A percentile compares a stretch with the other conserved stretches of the same genome.
phyloP scores from a whole-genome alignment of 2,329 filamentous ascomycete genomes.

The Sporothrix schenckii region DNA sequence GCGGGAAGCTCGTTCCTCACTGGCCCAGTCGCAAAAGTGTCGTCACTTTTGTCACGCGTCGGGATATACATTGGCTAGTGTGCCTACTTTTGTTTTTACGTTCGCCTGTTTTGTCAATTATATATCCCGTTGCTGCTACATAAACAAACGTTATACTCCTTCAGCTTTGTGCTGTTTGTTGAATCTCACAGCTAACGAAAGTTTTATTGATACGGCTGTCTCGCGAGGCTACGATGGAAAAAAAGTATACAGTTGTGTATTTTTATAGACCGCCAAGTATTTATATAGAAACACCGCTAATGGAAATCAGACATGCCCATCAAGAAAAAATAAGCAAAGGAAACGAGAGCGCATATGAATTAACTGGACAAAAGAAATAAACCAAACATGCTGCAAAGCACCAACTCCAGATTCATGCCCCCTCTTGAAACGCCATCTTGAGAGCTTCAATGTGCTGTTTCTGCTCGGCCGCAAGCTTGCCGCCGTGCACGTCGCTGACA shows the following conservation, averaged over 20 bases:
- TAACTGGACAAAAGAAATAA: background rate
- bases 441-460: constrained; percentile 72
- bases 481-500: constrained; percentile 70
- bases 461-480: constrained; percentile 74
- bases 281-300: constrained; percentile 12
- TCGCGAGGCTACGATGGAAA: background rate
- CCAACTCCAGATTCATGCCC: constrained; percentile 37
- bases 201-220: background rate
- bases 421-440: constrained; percentile 61
- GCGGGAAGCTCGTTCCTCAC: constrained; percentile 36
- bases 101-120: background rate
- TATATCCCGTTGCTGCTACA: background rate
- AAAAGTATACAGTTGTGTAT: constrained; percentile 4
- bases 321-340: background rate
- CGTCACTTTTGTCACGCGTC: constrained; percentile 37
- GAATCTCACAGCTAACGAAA: background rate
- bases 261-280: constrained; percentile 11
- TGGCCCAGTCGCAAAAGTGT: constrained; percentile 10
- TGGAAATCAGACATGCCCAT: background rate
- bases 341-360: background rate
- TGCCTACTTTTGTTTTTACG: background rate
- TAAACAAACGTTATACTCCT: background rate
- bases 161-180: background rate
- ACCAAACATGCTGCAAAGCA: background rate
- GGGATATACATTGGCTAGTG: constrained; percentile 20